phyloP scores from a whole-genome alignment of 352 stramenopile species.

The Globisporangium ultimum region DNA sequence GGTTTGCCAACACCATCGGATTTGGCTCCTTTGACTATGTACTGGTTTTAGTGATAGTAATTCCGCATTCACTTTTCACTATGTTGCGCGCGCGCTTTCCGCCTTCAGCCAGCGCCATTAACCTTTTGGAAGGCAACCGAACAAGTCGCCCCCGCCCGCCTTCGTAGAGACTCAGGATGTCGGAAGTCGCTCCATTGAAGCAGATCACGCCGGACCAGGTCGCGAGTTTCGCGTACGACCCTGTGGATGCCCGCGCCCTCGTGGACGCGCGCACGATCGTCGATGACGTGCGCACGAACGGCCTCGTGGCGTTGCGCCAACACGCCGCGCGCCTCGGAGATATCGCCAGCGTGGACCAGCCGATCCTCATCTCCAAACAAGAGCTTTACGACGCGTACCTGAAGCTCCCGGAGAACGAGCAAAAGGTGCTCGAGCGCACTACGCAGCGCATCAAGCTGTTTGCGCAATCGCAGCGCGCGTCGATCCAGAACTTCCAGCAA shows the following conservation, averaged over 20 bases:
- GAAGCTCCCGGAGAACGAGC: conserved; percentile 57
- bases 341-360: conserved; percentile 31
- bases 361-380: conserved; percentile 49
- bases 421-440: conserved; percentile 85
- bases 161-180: conserved; percentile 19
- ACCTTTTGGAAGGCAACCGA: conserved; percentile 3
- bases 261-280: conserved; percentile 65
- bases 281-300: conserved; percentile 51
- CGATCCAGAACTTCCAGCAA: conserved; percentile 91
- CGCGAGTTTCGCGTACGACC: conserved; percentile 76
- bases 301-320: conserved; percentile 37
- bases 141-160: background rate
- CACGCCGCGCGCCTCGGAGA: conserved; percentile 73
- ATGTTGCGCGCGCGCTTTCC: too few species aligned
- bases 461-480: conserved; percentile 90
- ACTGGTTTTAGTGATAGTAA: too few species aligned
- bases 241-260: conserved; percentile 63
- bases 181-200: conserved; percentile 39
- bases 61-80: too few species aligned
- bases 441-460: conserved; percentile 90
- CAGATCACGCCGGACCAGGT: conserved; percentile 68
- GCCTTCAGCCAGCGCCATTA: background rate
- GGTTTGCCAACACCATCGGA: too few species aligned
- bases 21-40: too few species aligned
- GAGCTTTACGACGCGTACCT: conserved; percentile 88